Conservation (phyloP, 805 yeast species). For the Ogataea angusta region DNA sequence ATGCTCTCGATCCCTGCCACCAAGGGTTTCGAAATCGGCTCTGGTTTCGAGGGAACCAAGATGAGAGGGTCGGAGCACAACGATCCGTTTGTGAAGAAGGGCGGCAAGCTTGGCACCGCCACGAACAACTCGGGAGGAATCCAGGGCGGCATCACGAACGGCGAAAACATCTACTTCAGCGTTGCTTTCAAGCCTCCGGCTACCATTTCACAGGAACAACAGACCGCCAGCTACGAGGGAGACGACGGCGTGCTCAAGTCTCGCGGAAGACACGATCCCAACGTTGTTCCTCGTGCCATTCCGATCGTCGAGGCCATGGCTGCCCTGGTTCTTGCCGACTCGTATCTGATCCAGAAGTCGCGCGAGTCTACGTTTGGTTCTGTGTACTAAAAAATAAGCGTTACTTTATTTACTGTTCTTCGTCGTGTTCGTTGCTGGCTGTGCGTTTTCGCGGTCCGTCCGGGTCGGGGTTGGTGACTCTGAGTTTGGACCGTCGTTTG, state of each 20-base stretch:
- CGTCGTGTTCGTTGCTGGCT: constrained; percentile 29
- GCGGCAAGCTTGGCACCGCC: constrained; percentile 70
- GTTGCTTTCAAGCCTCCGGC: constrained; percentile 99
- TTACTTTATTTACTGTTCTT: constrained; percentile 6
- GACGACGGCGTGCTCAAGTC: constrained; percentile 85
- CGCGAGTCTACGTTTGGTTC: constrained; percentile 56
- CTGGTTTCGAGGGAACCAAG: constrained; percentile 87
- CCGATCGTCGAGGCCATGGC: constrained; percentile 99
- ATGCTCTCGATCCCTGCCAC: constrained; percentile 98
- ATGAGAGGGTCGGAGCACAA: constrained; percentile 94
- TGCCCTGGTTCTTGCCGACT: constrained; percentile 89
- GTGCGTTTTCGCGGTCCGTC: constrained; percentile 26
- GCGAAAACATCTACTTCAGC: constrained; percentile 90
- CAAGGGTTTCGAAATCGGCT: constrained; percentile 96
- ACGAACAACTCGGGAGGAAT: constrained; percentile 96
- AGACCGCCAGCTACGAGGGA: constrained; percentile 87
- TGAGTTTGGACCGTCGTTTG: constrained; percentile 53
- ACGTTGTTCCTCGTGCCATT: constrained; percentile 96
- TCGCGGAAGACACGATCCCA: constrained; percentile 97
- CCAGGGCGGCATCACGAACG: constrained; percentile 97
- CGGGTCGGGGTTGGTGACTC: constrained; percentile 64
- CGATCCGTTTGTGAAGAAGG: constrained; percentile 70
- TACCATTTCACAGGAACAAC: constrained; percentile 90
- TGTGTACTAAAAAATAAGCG: constrained; percentile 21
- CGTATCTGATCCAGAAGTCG: constrained; percentile 78